Base-by-base conservation (phyloP, 2,329 filamentous ascomycete genomes). In the Alternaria novae-zelandiae region DNA sequence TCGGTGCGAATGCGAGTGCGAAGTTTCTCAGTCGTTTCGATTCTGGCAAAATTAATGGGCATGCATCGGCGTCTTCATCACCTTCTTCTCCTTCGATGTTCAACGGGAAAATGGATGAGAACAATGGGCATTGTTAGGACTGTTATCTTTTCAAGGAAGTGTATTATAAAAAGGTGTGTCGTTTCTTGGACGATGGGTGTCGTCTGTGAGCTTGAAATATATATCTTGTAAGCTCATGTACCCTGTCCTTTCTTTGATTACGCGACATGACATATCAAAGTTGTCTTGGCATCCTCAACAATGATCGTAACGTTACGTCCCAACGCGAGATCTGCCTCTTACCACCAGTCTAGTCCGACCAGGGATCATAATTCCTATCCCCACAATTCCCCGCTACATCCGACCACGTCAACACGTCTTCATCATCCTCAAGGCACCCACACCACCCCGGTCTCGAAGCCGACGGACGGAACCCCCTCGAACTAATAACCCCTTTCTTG, bases 81-180 rank as follows among this genome's bases (percentile, higher is more conserved):
- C 36, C 46, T 47, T 53, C 17, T 36, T 53, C 28, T 28, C 26
- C n/a, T 54, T 28, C 32, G 26, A 41, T 30, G 15, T 47, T 46
- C 26, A 23, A 15, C 3, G 6, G 45, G 32, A 26, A 47, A 28
- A 51, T 36, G 46, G 26, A 53, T 56, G 36, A 60, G 28, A 60
- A 60, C 41, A 51, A 26, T 55, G 28, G 36, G 36, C 36, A 60
- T 56, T 36, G 20, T 41, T 63, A 60, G 50, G 50, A n/a, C 23
- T 26, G 53, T n/a, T 44, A 44, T 54, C 1, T 54, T 44, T 41
- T 41, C 15, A n/a, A 0, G 3, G 21, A 23, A 28, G 30, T 54
- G 53, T 54, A 54, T 54, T 54, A 54, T 44, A 54, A 44, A 41
- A 43, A 32, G 23, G 7, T 21, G 6, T n/a, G 15, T 28, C 11